Evolutionary conservation across 768 basidiomycete genomes (phyloP).

Genomic region (Suillus bovinus): DNA sequence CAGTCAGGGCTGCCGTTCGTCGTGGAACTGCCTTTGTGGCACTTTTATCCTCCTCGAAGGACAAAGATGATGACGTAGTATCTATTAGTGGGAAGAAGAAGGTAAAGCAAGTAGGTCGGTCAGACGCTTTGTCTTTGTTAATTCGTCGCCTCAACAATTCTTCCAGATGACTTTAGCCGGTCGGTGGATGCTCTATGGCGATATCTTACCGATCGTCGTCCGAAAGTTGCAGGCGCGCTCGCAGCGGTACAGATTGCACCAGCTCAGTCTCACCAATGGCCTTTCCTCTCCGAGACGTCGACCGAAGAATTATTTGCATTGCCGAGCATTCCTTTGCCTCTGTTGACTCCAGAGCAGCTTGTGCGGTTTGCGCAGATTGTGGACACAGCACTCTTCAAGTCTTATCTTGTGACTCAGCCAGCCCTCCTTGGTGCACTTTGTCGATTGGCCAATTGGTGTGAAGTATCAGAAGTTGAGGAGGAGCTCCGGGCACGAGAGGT

Average conservation of each 20-base stretch:
- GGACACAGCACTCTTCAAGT: slow-evolving; percentile 93
- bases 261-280: slow-evolving; percentile 64
- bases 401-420: slow-evolving; percentile 82
- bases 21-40: slow-evolving; percentile 58
- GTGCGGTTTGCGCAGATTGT: slow-evolving; percentile 90
- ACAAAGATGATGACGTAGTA: slow-evolving; percentile 64
- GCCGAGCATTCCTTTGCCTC: slow-evolving; percentile 71
- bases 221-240: slow-evolving; percentile 80
- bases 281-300: slow-evolving; percentile 71
- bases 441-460: slow-evolving; percentile 94
- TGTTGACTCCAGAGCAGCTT: slow-evolving; percentile 80
- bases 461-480: slow-evolving; percentile 91
- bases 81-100: slow-evolving; percentile 47
- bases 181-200: slow-evolving; percentile 88
- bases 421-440: slow-evolving; percentile 84
- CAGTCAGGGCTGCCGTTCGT: slow-evolving; percentile 38
- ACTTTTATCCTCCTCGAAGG: slow-evolving; percentile 33
- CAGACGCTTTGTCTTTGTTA: slow-evolving; percentile 25
- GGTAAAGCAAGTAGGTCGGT: slow-evolving; percentile 26
- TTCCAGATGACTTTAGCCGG: slow-evolving; percentile 57
- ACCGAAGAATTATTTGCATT: slow-evolving; percentile 74
- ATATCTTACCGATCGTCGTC: slow-evolving; percentile 88
- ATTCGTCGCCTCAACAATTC: slow-evolving; percentile 2
- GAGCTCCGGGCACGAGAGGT: slow-evolving; percentile 80
- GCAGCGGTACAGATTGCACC: slow-evolving; percentile 68